Evolutionary conservation across 139 green algal species (phyloP).

Genomic region (Mesotaenium endlicherianum): DNA sequence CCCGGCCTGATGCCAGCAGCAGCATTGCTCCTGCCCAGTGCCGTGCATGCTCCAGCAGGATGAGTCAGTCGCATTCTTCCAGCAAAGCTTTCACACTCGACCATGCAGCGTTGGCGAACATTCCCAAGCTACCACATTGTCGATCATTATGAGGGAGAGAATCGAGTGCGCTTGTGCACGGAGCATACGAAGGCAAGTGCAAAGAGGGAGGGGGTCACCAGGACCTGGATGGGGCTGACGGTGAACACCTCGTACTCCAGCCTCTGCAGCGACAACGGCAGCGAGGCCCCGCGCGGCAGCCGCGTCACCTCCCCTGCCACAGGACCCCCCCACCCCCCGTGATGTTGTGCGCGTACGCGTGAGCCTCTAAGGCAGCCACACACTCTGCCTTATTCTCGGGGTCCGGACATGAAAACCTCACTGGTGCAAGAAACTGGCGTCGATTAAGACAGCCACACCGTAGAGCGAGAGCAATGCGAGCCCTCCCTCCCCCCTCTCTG

Average conservation of each 20-base stretch:
- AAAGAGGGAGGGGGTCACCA: neutral
- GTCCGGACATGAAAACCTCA: too few species aligned
- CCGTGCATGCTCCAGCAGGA: too few species aligned
- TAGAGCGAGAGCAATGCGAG: too few species aligned
- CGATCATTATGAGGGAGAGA: neutral
- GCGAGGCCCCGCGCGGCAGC: neutral
- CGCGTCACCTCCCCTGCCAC: constrained; percentile 25
- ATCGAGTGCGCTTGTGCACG: neutral
- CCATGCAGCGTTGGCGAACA: neutral
- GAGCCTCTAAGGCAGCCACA: too few species aligned
- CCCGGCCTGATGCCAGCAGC: neutral
- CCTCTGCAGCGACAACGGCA: constrained; percentile 10
- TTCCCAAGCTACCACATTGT: neutral
- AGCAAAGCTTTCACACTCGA: neutral
- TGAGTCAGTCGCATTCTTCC: too few species aligned
- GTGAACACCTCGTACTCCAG: constrained; percentile 48
- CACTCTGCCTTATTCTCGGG: too few species aligned
- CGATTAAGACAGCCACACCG: too few species aligned
- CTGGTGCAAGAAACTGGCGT: too few species aligned
- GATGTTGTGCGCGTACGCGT: too few species aligned
- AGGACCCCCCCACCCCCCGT: neutral
- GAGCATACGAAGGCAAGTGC: neutral
- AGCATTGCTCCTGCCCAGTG: too few species aligned
- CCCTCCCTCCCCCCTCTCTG: too few species aligned
- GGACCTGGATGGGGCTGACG: constrained; percentile 33